Conservation (phyloP, 306 rosid species). For the Amphicarpaea edgeworthii region DNA sequence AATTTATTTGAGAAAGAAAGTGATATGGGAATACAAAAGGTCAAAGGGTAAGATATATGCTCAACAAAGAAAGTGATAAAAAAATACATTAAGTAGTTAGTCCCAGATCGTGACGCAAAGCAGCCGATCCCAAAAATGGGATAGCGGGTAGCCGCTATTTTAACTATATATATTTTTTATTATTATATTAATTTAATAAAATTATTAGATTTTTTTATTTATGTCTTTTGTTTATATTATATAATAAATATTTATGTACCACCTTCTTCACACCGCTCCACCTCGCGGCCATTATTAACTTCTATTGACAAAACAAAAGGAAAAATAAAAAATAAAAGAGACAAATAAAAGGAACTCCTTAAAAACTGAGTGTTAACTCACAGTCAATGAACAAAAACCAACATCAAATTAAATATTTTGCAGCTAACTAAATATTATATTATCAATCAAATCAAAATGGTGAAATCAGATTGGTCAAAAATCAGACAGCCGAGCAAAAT, state of each 20-base stretch:
- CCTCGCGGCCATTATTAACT: too few relatives aligned
- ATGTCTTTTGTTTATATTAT: too few relatives aligned
- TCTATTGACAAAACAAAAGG: neutral
- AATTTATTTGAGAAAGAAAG: neutral
- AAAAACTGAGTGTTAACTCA: neutral
- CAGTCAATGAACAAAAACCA: neutral
- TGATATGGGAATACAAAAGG: neutral
- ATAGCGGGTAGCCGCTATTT: neutral
- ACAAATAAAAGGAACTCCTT: neutral
- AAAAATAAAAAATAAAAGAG: neutral
- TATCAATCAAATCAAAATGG: neutral
- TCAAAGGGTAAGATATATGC: neutral
- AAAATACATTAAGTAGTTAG: neutral
- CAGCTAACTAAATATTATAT: constrained; percentile 4
- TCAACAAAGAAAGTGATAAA: neutral
- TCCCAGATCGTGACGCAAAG: neutral
- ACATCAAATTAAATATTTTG: neutral
- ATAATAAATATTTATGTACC: too few relatives aligned
- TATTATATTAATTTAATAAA: too few relatives aligned
- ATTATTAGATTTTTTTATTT: too few relatives aligned
- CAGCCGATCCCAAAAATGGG: neutral
- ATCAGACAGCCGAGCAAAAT: neutral
- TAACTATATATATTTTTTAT: neutral
- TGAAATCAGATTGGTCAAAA: neutral
- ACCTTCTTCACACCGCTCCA: too few relatives aligned